Base-by-base conservation (phyloP, 225 moss, liverwort and hornwort genomes). In the Antitrichia curtipendula region DNA sequence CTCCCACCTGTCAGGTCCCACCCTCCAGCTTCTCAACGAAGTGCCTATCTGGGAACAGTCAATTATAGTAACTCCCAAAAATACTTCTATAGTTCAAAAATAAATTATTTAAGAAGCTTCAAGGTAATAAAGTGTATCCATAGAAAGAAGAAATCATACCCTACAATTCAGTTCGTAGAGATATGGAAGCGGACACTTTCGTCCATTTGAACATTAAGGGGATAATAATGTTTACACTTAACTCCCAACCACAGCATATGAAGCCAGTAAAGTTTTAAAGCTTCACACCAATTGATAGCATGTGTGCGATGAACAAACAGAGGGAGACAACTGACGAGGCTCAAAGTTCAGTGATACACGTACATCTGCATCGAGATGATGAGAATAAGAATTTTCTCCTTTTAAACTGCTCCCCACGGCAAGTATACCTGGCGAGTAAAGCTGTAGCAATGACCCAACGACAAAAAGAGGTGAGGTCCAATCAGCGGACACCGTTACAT, bases 311-410 rank as follows among this genome's bases (percentile, higher is more conserved):
- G 73, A 85, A 74, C 65, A 58, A 78, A 73, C 47, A 86, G 15
- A 84, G 60, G 29, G 58, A 63, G 16, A 84, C 16, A 86, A n/a
- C 52, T 65, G 78, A 82, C 22, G 43, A 65, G 29, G 47, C 75
- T 63, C 69, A 75, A 74, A 74, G 68, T 86, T 53, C 74, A 84
- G 80, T 38, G 60, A 70, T 49, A 49, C 40, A 92, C 92, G 66
- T 95, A 99, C 97, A 90, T 97, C 95, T 82, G 95, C 89, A 94
- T 99, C 96, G 63, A 99, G 97, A 93, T 99, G 99, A 90, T 99
- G 99, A 65, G 99, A 99, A 89, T 96, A 99, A 49, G 99, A 99
- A 88, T 95, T 99, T 83, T 99, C 97, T 61, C 99, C 99, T 89
- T 97, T 99, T 86, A 94, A 87, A 89, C 99, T 99, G 95, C 99